phyloP scores from a whole-genome alignment of 2,329 filamentous ascomycete species.

The Mycosphaerella arachidis region DNA sequence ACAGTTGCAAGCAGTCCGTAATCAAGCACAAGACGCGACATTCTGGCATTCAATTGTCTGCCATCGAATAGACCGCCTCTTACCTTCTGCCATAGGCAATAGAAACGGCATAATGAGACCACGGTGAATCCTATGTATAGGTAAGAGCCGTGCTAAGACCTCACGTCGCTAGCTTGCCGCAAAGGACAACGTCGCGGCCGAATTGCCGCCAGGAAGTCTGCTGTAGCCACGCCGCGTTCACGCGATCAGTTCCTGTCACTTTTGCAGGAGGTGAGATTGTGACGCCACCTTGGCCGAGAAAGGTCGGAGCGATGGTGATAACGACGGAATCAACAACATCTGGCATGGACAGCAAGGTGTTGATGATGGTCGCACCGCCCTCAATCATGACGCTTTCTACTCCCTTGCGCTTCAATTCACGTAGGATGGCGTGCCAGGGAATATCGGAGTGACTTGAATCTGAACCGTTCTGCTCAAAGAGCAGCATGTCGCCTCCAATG shows the following conservation, averaged over 20 bases:
- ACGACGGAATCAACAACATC: slow-evolving; percentile 71
- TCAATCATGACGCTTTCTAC: slow-evolving; percentile 85
- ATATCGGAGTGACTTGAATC: slow-evolving; percentile 19
- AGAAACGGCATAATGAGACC: too few relatives aligned
- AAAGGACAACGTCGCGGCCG: slow-evolving; percentile 78
- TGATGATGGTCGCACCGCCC: slow-evolving; percentile 78
- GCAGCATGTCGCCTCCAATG: slow-evolving; percentile 21
- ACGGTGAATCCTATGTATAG: too few relatives aligned
- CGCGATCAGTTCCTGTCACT: slow-evolving; percentile 44
- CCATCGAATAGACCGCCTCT: too few relatives aligned
- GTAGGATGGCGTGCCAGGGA: slow-evolving; percentile 62
- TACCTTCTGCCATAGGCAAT: too few relatives aligned
- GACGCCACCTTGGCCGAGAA: slow-evolving; percentile 80
- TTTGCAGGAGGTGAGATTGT: slow-evolving; percentile 66
- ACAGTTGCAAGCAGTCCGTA: too few relatives aligned
- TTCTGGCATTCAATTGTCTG: too few relatives aligned
- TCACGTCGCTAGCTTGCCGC: slow-evolving; percentile 50
- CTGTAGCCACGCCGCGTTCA: slow-evolving; percentile 61
- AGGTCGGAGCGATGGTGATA: slow-evolving; percentile 83
- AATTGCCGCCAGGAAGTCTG: slow-evolving; percentile 71
- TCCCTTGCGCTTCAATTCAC: slow-evolving; percentile 53
- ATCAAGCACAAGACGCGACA: too few relatives aligned
- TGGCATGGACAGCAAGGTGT: slow-evolving; percentile 63
- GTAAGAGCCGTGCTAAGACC: neutral
- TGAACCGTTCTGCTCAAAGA: slow-evolving; percentile 7